Base-by-base conservation (phyloP, 2,329 filamentous ascomycete genomes). In the Ophiostoma montium region DNA sequence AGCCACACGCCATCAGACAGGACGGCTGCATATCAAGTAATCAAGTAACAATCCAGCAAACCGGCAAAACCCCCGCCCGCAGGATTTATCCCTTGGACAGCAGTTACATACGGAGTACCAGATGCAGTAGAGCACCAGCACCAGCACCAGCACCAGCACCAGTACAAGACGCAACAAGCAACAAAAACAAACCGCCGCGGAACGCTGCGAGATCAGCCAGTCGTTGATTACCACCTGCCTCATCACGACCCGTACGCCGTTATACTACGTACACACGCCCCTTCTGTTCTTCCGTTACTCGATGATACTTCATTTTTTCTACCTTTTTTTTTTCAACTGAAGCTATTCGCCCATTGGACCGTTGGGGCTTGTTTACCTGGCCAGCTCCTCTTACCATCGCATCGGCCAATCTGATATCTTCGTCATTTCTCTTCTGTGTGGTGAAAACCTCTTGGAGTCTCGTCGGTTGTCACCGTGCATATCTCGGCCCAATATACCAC, bases 251-350 rank as follows among this genome's bases (percentile, higher is more conserved):
- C 53, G 53, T 55, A 49, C 51, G 32, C 48, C 51, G 53, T 55
- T 42, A 50, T 55, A 55, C 53, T 52, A 50, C 47, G 49, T 51
- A 53, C 46, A 38, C 51, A 42, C 36, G 35, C 45, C 23, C 46
- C 35, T 50, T 15, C 31, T 43, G 35, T 41, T 47, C n/a, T 39
- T 15, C n/a, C n/a, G n/a, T 27, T 31, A 23, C 27, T n/a, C 39
- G n/a, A n/a, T 7, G 27, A 16, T 23, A 31, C 32, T 13, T 44
- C 18, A 15, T 32, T 39, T 36, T 13, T 8, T 38, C 30, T 33
- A 12, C 16, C 39, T 33, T 31, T 16, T 12, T 38, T 23, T 30
- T 10, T n/a, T n/a, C n/a, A n/a, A n/a, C n/a, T n/a, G n/a, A n/a
- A n/a, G n/a, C n/a, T n/a, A n/a, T n/a, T 27, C 46, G 36, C 32